Evolutionary conservation across 2,329 filamentous ascomycete species (phyloP).

Genomic region (Fusarium fujikuroi): DNA sequence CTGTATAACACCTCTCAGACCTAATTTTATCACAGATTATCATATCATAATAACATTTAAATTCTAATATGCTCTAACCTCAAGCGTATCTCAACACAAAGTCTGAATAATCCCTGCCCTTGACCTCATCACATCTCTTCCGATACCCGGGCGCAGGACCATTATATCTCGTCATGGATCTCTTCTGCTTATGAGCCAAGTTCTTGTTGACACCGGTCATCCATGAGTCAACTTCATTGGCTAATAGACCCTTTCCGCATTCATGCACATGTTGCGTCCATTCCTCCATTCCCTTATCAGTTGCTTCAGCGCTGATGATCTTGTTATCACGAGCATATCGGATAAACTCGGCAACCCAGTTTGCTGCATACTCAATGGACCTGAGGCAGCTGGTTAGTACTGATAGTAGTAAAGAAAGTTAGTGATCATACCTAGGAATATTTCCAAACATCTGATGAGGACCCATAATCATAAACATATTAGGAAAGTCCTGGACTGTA

Average conservation of each 20-base stretch:
- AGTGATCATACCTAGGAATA: constrained; percentile 47
- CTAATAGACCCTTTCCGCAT: constrained; percentile 56
- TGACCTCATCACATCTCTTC: constrained; percentile 50
- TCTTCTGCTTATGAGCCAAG: constrained; percentile 56
- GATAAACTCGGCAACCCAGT: constrained; percentile 52
- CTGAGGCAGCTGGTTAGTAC: not conserved
- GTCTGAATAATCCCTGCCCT: constrained; percentile 39
- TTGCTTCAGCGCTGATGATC: constrained; percentile 53
- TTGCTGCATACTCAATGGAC: constrained; percentile 55
- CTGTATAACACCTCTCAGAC: not conserved
- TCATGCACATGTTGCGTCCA: constrained; percentile 62
- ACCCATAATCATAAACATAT: constrained; percentile 60
- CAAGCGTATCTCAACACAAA: constrained; percentile 13
- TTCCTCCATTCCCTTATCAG: constrained; percentile 49
- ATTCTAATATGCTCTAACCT: not conserved
- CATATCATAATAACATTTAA: not conserved
- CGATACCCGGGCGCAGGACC: constrained; percentile 58
- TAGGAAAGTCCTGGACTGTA: constrained; percentile 55
- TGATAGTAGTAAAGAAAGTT: rapidly evolving
- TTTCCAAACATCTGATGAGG: constrained; percentile 59
- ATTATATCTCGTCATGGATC: constrained; percentile 59
- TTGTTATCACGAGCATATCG: constrained; percentile 46
- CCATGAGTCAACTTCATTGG: constrained; percentile 57
- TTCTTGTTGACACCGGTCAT: constrained; percentile 67
- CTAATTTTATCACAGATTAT: rapidly evolving